phyloP scores from a whole-genome alignment of 805 yeast genomes.

The Yarrowia sp. region DNA sequence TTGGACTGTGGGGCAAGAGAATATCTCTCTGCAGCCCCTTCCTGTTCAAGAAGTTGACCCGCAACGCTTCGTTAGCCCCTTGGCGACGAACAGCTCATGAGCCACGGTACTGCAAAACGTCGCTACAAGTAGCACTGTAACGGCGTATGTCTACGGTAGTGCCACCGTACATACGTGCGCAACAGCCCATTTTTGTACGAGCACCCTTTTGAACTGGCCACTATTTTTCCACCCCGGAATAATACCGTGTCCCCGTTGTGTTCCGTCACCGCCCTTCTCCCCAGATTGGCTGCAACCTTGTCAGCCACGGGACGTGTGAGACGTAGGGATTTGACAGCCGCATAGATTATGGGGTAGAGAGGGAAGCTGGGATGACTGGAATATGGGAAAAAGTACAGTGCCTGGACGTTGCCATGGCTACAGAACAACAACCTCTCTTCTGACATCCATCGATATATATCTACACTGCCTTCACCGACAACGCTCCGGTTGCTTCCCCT shows the following conservation, averaged over 20 bases:
- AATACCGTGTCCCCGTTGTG: constrained; percentile 6
- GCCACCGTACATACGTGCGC: no score
- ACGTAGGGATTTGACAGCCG: constrained; percentile 16
- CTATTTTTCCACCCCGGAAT: not conserved
- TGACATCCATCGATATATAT: no score
- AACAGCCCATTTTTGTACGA: no score
- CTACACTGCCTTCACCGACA: no score
- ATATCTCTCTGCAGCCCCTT: not conserved
- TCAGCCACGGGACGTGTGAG: constrained; percentile 1
- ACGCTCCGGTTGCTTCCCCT: constrained; percentile 6
- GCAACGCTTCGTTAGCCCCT: constrained; percentile 4
- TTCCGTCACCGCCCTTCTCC: not conserved
- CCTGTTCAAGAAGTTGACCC: constrained; percentile 11
- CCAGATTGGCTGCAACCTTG: constrained; percentile 19
- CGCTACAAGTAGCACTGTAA: not conserved
- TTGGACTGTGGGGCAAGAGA: no score
- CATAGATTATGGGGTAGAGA: constrained; percentile 14
- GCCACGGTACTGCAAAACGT: no score
- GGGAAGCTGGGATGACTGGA: not conserved
- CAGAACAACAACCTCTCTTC: no score
- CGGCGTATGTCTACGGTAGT: not conserved
- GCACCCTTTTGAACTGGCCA: no score
- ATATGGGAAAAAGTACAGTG: not conserved
- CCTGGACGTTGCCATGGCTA: no score
- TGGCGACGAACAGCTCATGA: not conserved